These are phyloP conservation scores for Teunomyces lycoperdinae DNA, from an alignment of 805 yeast genomes.

Conservation along the genomic window DNA sequence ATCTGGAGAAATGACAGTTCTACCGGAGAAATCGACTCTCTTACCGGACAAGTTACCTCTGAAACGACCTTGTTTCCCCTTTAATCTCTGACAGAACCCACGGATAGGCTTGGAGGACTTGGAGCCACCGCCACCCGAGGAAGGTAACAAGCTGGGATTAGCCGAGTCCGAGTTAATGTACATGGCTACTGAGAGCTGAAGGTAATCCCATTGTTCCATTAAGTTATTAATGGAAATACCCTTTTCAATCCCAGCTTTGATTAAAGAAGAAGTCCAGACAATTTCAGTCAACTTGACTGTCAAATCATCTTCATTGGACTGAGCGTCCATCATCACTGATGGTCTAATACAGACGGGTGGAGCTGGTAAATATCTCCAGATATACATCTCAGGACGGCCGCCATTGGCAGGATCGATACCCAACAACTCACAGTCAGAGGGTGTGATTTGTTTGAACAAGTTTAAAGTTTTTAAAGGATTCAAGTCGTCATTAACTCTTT, in stretches of 20 bases:
- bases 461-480: constrained; percentile 89
- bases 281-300: constrained; percentile 95
- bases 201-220: constrained; percentile 99
- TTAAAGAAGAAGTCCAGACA: constrained; percentile 94
- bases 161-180: constrained; percentile 95
- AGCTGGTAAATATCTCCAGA: constrained; percentile 97
- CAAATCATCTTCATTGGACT: constrained; percentile 94
- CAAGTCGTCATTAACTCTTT: constrained; percentile 87
- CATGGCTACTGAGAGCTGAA: constrained; percentile 94
- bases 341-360: constrained; percentile 99
- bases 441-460: constrained; percentile 78
- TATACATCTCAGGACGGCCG: constrained; percentile 93
- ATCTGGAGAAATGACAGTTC: constrained; percentile 98
- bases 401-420: constrained; percentile 86
- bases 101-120: constrained; percentile 76
- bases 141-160: constrained; percentile 73
- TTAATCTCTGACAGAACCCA: constrained; percentile 94
- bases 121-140: constrained; percentile 51
- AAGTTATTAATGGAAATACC: constrained; percentile 89
- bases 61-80: constrained; percentile 98
- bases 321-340: constrained; percentile 88
- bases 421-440: constrained; percentile 86
- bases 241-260: constrained; percentile 90
- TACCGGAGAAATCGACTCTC: constrained; percentile 96
- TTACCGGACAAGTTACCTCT: constrained; percentile 98